These are phyloP conservation scores for Fragilaria crotonensis DNA, from an alignment of 108 stramenopile species.

Conservation along the genomic window DNA sequence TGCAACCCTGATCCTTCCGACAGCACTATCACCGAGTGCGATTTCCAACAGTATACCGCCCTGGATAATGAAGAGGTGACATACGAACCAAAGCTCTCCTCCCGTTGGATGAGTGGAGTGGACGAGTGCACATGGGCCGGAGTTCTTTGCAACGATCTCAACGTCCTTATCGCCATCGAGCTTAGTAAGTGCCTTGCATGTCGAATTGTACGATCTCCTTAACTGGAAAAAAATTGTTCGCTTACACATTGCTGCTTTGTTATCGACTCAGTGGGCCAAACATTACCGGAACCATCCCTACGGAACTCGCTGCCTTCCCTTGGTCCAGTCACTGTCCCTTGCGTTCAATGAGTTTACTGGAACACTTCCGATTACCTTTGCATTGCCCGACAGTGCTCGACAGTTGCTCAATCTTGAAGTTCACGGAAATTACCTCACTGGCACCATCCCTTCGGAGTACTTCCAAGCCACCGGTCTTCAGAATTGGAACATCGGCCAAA, in stretches of 20 bases:
- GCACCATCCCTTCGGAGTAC: conserved; percentile 56
- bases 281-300: conserved; percentile 2
- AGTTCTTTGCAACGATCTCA: conserved; percentile 28
- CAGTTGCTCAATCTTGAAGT: not conserved
- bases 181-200: not conserved
- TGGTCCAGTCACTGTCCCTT: not conserved
- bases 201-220: not conserved
- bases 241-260: too few species aligned
- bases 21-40: conserved; percentile 11
- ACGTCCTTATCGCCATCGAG: not conserved
- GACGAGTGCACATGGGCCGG: conserved; percentile 59
- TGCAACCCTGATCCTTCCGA: conserved; percentile 16
- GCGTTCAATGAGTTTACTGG: conserved; percentile 5
- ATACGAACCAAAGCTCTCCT: conserved; percentile 7
- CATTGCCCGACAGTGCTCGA: not conserved
- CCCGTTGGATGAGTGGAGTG: conserved; percentile 32
- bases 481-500: conserved; percentile 27
- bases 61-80: not conserved
- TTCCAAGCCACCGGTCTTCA: conserved; percentile 33
- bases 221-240: too few species aligned
- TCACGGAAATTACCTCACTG: conserved; percentile 39
- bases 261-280: not conserved
- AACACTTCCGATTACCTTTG: not conserved
- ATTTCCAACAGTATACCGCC: conserved; percentile 2
- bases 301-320: conserved; percentile 2